phyloP scores from a whole-genome alignment of 352 stramenopile species.

The Phytophthora sp. region DNA sequence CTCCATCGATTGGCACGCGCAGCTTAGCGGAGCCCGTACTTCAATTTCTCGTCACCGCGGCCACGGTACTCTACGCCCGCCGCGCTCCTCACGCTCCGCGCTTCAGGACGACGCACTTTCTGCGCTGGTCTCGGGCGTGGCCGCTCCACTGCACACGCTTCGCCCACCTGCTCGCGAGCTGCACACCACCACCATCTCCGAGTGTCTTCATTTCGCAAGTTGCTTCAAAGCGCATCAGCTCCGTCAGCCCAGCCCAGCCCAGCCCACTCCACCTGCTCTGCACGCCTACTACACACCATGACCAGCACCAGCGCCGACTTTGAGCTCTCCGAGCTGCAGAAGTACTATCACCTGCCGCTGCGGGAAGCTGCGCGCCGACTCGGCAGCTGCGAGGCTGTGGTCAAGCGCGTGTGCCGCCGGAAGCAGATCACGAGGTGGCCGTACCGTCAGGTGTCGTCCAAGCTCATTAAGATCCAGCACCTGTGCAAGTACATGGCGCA shows the following conservation, averaged over 20 bases:
- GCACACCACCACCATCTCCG: constrained; percentile 20
- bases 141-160: constrained; percentile 17
- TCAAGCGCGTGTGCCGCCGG: constrained; percentile 84
- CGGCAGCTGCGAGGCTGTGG: constrained; percentile 78
- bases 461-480: constrained; percentile 88
- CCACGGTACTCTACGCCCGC: constrained; percentile 25
- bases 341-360: constrained; percentile 88
- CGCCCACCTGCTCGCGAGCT: constrained; percentile 28
- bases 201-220: constrained; percentile 42
- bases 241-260: constrained; percentile 1
- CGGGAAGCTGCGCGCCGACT: constrained; percentile 76
- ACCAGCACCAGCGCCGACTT: constrained; percentile 74
- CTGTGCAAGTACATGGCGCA: constrained; percentile 88
- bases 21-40: constrained; percentile 27
- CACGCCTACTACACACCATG: constrained; percentile 18
- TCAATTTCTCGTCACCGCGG: constrained; percentile 38
- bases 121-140: constrained; percentile 15
- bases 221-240: constrained; percentile 33
- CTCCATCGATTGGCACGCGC: constrained; percentile 37
- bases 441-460: constrained; percentile 86
- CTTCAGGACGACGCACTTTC: constrained; percentile 31
- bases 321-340: constrained; percentile 78
- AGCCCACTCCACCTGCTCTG: not conserved
- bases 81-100: constrained; percentile 17
- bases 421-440: constrained; percentile 85